A percentile compares a stretch with the other conserved stretches of the same genome.
Conservation (phyloP, 805 yeast species). For the Saccharomycopsis sp. region DNA sequence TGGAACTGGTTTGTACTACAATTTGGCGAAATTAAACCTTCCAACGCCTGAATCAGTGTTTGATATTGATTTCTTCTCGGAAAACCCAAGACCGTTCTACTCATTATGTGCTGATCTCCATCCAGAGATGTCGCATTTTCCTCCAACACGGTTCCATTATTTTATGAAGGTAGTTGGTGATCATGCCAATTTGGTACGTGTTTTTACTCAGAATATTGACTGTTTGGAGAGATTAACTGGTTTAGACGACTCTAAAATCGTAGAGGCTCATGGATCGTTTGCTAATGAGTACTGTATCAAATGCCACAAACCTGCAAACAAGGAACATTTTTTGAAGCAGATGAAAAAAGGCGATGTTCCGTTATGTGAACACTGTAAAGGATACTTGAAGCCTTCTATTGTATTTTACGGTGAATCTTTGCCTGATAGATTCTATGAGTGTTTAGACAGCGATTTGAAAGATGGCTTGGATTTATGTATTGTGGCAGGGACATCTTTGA, state of each 20-base stretch:
- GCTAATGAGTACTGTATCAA: constrained; percentile 78
- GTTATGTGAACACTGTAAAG: constrained; percentile 56
- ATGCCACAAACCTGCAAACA: constrained; percentile 44
- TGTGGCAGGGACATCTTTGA: constrained; percentile 88
- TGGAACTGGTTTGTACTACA: constrained; percentile 79
- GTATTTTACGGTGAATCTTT: constrained; percentile 91
- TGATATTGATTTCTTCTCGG: constrained; percentile 73
- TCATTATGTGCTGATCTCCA: constrained; percentile 76
- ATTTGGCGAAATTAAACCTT: constrained; percentile 61
- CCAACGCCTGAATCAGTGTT: constrained; percentile 97
- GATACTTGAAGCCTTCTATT: constrained; percentile 86
- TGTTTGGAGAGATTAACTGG: constrained; percentile 87
- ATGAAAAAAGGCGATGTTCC: constrained; percentile 38
- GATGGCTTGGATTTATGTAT: constrained; percentile 58
- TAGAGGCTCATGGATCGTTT: constrained; percentile 96
- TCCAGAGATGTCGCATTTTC: constrained; percentile 65
- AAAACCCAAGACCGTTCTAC: constrained; percentile 79
- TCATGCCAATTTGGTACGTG: constrained; percentile 53
- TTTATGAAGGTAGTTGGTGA: constrained; percentile 64
- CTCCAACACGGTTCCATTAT: constrained; percentile 77
- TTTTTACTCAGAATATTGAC: constrained; percentile 91
- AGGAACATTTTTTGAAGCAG: constrained; percentile 16
- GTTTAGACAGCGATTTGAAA: constrained; percentile 51
- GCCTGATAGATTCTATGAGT: constrained; percentile 61
- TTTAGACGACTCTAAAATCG: constrained; percentile 50